A percentile compares a stretch with the other conserved stretches of the same genome.
phyloP scores from a whole-genome alignment of 495 filamentous ascomycete genomes.

The Podospora fimiseda region DNA sequence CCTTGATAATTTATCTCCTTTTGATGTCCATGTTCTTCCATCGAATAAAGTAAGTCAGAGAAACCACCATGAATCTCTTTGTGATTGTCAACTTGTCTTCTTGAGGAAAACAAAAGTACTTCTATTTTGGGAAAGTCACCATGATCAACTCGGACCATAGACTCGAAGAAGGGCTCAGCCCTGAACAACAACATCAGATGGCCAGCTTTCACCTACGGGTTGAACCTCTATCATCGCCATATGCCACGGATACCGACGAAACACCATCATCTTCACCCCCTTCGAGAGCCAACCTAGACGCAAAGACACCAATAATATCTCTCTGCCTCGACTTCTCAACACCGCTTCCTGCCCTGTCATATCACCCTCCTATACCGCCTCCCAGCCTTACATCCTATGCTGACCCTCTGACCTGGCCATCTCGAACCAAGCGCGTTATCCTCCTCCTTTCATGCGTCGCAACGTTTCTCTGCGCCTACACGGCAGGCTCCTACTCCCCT shows the following conservation, averaged over 20 bases:
- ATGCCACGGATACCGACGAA: not conserved
- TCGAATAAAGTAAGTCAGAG: too few relatives aligned
- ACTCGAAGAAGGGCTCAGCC: too few relatives aligned
- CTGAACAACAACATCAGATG: too few relatives aligned
- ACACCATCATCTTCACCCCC: not conserved
- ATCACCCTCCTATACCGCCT: slow-evolving; percentile 37
- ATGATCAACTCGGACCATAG: too few relatives aligned
- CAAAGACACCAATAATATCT: slow-evolving; percentile 45
- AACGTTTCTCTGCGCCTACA: slow-evolving; percentile 73
- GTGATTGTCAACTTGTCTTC: too few relatives aligned
- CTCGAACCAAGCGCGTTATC: slow-evolving; percentile 60
- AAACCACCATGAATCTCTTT: too few relatives aligned
- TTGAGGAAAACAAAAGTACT: too few relatives aligned
- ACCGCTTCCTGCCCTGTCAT: slow-evolving; percentile 41
- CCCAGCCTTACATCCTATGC: slow-evolving; percentile 63
- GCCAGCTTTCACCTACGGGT: too few relatives aligned
- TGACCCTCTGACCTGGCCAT: slow-evolving; percentile 70
- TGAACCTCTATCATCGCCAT: too few relatives aligned
- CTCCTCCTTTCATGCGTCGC: slow-evolving; percentile 69
- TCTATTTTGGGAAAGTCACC: too few relatives aligned
- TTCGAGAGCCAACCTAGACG: not conserved
- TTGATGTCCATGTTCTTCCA: too few relatives aligned
- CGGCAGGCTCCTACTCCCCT: slow-evolving; percentile 73
- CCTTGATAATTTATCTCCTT: not conserved
- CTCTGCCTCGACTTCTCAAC: slow-evolving; percentile 72